phyloP scores from a whole-genome alignment of 73 alveolate species.

The Paramecium primaurelia region DNA sequence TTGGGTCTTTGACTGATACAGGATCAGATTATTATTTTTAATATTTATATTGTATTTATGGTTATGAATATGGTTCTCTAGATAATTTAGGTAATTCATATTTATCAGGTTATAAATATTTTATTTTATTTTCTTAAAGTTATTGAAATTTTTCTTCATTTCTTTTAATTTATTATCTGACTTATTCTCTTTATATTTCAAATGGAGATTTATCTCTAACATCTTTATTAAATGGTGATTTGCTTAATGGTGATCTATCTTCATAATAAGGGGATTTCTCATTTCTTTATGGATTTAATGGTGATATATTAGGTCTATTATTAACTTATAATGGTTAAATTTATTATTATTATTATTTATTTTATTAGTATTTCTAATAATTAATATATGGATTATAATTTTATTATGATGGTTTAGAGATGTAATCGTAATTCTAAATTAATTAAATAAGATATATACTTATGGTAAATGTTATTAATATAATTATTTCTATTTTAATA shows the following conservation, averaged over 20 bases:
- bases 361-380: neutral
- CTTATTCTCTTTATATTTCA: constrained; percentile 45
- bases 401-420: neutral
- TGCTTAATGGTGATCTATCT: constrained; percentile 10
- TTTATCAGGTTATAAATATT: constrained; percentile 2
- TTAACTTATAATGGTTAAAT: neutral
- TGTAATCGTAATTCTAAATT: neutral
- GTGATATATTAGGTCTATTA: constrained; percentile 44
- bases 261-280: neutral
- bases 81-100: constrained; percentile 38
- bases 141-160: constrained; percentile 13
- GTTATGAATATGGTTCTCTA: constrained; percentile 45
- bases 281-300: neutral
- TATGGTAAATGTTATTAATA: neutral
- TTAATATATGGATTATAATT: constrained; percentile 16
- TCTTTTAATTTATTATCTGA: constrained; percentile 1
- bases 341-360: neutral
- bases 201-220: constrained; percentile 35
- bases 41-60: neutral
- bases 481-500: neutral
- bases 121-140: constrained; percentile 9
- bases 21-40: constrained; percentile 19
- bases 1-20: neutral
- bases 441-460: neutral
- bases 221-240: constrained; percentile 24